Conservation (phyloP, 2,329 filamentous ascomycete species). For the Aphanoascus verrucosus region DNA sequence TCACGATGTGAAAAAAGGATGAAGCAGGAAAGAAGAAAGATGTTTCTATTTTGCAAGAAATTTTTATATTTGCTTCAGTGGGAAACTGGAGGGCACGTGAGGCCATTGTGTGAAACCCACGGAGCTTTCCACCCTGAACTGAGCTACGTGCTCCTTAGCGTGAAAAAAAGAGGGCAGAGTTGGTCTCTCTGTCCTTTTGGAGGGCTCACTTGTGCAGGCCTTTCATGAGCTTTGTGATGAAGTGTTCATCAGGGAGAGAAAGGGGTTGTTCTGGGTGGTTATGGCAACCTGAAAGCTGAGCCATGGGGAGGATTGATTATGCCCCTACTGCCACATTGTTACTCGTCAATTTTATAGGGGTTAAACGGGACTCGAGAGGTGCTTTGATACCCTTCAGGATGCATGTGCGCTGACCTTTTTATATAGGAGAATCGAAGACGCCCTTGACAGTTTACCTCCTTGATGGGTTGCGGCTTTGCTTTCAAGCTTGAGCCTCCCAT, state of each 20-base stretch:
- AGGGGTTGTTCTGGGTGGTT: neutral
- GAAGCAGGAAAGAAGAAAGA: constrained; percentile 4
- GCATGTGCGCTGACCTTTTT: neutral
- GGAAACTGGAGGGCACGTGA: constrained; percentile 4
- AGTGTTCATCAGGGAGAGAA: neutral
- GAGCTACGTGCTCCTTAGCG: neutral
- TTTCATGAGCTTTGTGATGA: constrained; percentile 7
- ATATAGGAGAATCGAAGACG: neutral
- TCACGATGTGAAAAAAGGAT: constrained; percentile 1
- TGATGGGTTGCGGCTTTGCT: neutral
- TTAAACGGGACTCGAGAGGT: neutral
- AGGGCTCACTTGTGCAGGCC: neutral
- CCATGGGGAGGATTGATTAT: neutral
- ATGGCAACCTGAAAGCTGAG: neutral
- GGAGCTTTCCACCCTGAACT: constrained; percentile 2
- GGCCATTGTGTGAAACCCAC: constrained; percentile 6
- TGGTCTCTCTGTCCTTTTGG: neutral
- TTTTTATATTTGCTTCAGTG: constrained; percentile 3
- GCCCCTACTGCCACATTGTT: neutral
- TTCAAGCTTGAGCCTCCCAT: neutral
- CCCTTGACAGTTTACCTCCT: neutral
- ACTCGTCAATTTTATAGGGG: neutral
- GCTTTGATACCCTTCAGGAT: neutral
- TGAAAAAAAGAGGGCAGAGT: neutral
- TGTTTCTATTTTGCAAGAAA: constrained; percentile 2